Evolutionary conservation across 805 yeast genomes (phyloP).

Genomic region (Candida broadrunensis): DNA sequence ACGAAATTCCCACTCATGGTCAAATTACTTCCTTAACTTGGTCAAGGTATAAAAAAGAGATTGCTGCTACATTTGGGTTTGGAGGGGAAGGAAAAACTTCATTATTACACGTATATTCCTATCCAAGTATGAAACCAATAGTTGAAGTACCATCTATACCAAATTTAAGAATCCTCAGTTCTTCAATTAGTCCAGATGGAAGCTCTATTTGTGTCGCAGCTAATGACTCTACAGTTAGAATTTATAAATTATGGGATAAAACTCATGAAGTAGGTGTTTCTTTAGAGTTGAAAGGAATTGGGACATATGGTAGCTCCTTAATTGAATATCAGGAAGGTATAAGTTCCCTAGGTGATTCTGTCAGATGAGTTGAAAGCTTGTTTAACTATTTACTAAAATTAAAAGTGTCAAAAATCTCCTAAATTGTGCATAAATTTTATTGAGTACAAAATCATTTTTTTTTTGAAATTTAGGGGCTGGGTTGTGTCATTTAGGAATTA

Average conservation of each 20-base stretch:
- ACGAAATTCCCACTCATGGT: conserved; percentile 54
- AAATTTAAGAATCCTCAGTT: conserved; percentile 60
- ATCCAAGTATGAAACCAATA: conserved; percentile 57
- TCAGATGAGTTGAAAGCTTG: conserved; percentile 16
- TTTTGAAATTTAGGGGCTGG: too few relatives aligned
- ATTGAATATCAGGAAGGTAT: conserved; percentile 60
- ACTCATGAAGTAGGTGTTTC: conserved; percentile 28
- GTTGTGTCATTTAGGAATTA: too few relatives aligned
- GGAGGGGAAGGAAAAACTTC: conserved; percentile 51
- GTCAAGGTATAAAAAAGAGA: conserved; percentile 62
- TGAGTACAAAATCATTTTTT: too few relatives aligned
- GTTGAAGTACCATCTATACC: conserved; percentile 48
- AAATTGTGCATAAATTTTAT: too few relatives aligned
- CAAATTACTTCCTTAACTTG: conserved; percentile 81
- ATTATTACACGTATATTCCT: conserved; percentile 59
- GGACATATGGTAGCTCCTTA: conserved; percentile 19
- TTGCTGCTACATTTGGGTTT: conserved; percentile 82
- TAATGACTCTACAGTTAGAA: conserved; percentile 73
- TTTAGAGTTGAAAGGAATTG: conserved; percentile 28
- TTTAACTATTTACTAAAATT: too few relatives aligned
- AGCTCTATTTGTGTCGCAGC: conserved; percentile 68
- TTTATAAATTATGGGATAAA: conserved; percentile 66
- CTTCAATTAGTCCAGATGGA: conserved; percentile 64
- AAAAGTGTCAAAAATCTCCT: too few relatives aligned
- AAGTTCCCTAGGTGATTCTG: conserved; percentile 17